Base-by-base conservation (phyloP, 164 flowering plant genomes). In the Aristolochia fimbriata region DNA sequence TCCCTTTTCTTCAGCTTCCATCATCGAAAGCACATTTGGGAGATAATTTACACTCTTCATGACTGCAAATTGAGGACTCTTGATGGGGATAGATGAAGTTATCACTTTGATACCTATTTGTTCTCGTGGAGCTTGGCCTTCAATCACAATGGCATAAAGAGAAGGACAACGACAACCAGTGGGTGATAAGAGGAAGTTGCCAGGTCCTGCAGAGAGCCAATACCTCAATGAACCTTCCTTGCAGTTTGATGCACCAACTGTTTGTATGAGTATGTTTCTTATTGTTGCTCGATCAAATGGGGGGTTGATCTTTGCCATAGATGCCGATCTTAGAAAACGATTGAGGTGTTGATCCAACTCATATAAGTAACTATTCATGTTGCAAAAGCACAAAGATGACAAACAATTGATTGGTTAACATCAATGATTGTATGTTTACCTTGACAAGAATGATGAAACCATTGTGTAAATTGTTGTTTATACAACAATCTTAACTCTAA, bases 31-130 rank as follows among this genome's bases (percentile, higher is more conserved):
- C 46, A 76, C 95, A 65, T 91, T 91, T 0, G 96, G 96, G 20
- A 91, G 90, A 71, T 91, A 91, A 65, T 91, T 91, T 51, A 87
- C 94, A 55, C 86, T 91, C 85, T 91, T 91, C 86, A 81, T 72
- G 14, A 81, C 80, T 47, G 94, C 95, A 65, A 91, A 86, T 54
- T 83, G 81, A n/a, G 88, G 94, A 17, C 79, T 79, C 68, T 91
- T 88, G 25, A 86, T 88, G 0, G 92, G 91, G 52, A 86, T 63
- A 1, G 92, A 76, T 57, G 96, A 83, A 49, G 96, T 85, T 54
- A 82, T 58, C 0, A 85, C 98, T 69, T 81, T 86, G 41, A 86
- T 68, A n/a, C 98, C 96, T 57, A 66, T 74, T 17, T 66, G 55
- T 60, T 65, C 66, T 17, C 71, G 66, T 6, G 79, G 75, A n/a